Evolutionary conservation across 2,329 filamentous ascomycete species (phyloP), one percentile per base, ranked within the genome.

Genomic region (Trichoderma polysporum): DNA sequence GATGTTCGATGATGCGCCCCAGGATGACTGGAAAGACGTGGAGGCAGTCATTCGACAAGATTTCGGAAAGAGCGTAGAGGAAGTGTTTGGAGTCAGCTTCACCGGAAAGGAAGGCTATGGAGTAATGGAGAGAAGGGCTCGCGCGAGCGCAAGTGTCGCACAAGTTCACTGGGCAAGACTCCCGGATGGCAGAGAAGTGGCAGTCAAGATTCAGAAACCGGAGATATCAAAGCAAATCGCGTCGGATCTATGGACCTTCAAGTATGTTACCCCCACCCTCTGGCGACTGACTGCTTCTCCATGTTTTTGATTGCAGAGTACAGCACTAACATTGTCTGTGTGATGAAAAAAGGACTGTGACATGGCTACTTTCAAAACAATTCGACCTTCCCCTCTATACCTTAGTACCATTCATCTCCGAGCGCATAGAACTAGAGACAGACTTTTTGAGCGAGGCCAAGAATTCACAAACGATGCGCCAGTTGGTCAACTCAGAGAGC

Each of bases 1-100:
- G 74, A 97, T 99, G 93, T 99, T 98, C 76, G 95, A 98, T 76
- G 94, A 98, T 81, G 95, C 95, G 69, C 94, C 94, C 41, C 94
- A 97, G 83, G 95, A 97, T 76, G 84, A 86, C 49, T 98, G 94
- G 94, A 85, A 83, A 71, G 92, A 94, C 59, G 90, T 97, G 2
- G 90, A 97, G 80, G 86, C 84, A 74, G 94, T 98, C 13, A 91
- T 99, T 47, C 83, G 87, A 25, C 89, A 96, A 76, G 95, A 98
- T 73, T 98, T 97, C 82, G 91, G 87, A n/a, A 90, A 88, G 76
- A 89, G 88, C 27, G 89, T 90, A 0, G 93, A 97, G 80, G 93
- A 97, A 71, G 92, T 97, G 0, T 98, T 98, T 78, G 94, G 93
- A 0, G 89, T 97, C 22, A 93, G 91, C 73, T 97, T 97, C 76